These are phyloP conservation scores for Artemisia annua DNA, from an alignment of 129 eudicot genomes.

Conservation along the genomic window DNA sequence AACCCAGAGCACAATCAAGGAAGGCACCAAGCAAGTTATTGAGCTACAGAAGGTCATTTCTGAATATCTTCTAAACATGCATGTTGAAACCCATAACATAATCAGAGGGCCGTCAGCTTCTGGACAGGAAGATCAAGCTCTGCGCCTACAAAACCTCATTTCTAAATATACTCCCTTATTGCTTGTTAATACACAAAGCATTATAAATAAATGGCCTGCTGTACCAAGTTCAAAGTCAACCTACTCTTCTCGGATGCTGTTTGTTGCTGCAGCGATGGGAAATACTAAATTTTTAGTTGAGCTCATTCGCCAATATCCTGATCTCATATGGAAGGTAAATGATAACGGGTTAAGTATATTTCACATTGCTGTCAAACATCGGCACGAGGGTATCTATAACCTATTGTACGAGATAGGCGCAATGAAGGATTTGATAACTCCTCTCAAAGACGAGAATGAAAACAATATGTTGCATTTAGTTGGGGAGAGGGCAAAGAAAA, in stretches of 20 bases:
- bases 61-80: background rate
- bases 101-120: background rate
- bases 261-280: slow-evolving; percentile 41
- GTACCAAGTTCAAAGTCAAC: background rate
- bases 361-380: slow-evolving; percentile 44
- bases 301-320: slow-evolving; percentile 44
- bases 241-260: slow-evolving; percentile 35
- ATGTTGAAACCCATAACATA: background rate
- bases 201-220: background rate
- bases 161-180: slow-evolving; percentile 9
- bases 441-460: slow-evolving; percentile 16
- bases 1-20: background rate
- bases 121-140: background rate
- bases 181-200: background rate
- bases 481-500: too few relatives aligned
- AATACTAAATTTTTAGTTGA: slow-evolving; percentile 35
- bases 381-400: slow-evolving; percentile 29
- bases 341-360: slow-evolving; percentile 36
- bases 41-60: background rate
- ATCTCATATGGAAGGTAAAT: slow-evolving; percentile 49
- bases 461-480: too few relatives aligned
- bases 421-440: slow-evolving; percentile 33
- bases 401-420: slow-evolving; percentile 39
- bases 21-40: background rate
- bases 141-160: background rate